These are phyloP conservation scores for Schoenoplectus tabernaemontani DNA, from an alignment of 202 grass and related monocot species.

Conservation along the genomic window DNA sequence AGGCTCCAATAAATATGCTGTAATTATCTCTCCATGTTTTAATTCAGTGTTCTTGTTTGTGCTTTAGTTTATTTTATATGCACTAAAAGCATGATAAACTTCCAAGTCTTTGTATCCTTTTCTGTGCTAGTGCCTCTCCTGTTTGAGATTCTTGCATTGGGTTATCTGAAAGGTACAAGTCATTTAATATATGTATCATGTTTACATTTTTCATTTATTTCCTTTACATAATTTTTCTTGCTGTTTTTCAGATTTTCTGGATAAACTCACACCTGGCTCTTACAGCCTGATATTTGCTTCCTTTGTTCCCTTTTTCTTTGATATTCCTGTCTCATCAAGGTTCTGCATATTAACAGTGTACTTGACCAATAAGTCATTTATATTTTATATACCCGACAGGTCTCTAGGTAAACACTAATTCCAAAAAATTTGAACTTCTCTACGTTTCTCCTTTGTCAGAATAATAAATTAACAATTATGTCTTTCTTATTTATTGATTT, in stretches of 20 bases:
- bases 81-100: slow-evolving; percentile 18
- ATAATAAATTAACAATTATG: too few species aligned
- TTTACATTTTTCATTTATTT: not conserved
- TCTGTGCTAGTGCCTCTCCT: slow-evolving; percentile 47
- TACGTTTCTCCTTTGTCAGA: slow-evolving; percentile 1
- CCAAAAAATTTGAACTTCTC: slow-evolving; percentile 3
- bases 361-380: slow-evolving; percentile 73
- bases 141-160: slow-evolving; percentile 73
- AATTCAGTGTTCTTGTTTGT: slow-evolving; percentile 6
- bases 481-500: too few species aligned
- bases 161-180: slow-evolving; percentile 62
- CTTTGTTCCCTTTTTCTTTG: slow-evolving; percentile 85
- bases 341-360: slow-evolving; percentile 62
- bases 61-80: slow-evolving; percentile 10
- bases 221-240: not conserved
- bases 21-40: slow-evolving; percentile 31
- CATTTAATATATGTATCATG: not conserved
- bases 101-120: slow-evolving; percentile 73
- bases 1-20: slow-evolving; percentile 86
- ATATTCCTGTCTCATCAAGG: slow-evolving; percentile 70
- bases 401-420: slow-evolving; percentile 55
- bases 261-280: slow-evolving; percentile 55
- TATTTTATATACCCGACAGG: slow-evolving; percentile 91
- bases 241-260: slow-evolving; percentile 51
- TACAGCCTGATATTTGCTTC: slow-evolving; percentile 96